Evolutionary conservation across 768 basidiomycete species (phyloP).

Genomic region (Termitomyces sp.): DNA sequence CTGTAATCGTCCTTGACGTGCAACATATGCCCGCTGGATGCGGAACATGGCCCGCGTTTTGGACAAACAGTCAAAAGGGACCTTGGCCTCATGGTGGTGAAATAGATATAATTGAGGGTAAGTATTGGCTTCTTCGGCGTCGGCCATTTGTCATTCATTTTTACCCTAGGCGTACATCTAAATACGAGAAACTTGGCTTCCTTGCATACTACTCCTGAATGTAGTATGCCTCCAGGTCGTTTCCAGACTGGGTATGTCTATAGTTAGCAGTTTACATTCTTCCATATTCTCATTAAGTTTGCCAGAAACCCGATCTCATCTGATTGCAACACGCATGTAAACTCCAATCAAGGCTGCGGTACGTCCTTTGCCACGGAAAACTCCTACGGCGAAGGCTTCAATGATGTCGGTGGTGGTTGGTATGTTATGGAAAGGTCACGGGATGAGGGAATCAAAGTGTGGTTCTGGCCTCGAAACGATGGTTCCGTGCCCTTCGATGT

Average conservation of each 20-base stretch:
- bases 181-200: constrained; percentile 43
- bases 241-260: constrained; percentile 43
- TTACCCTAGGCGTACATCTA: constrained; percentile 45
- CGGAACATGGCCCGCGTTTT: constrained; percentile 62
- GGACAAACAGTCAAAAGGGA: constrained; percentile 46
- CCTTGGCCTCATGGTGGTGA: constrained; percentile 64
- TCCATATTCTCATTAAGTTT: background rate
- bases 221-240: constrained; percentile 38
- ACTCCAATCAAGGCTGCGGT: constrained; percentile 63
- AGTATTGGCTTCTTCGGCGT: background rate
- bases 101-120: constrained; percentile 60
- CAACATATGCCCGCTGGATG: constrained; percentile 61
- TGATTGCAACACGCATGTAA: constrained; percentile 45
- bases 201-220: constrained; percentile 49
- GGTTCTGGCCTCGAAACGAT: constrained; percentile 57
- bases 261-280: background rate
- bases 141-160: background rate
- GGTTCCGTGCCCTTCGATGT: constrained; percentile 40
- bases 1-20: constrained; percentile 48
- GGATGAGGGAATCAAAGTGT: constrained; percentile 46
- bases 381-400: constrained; percentile 48
- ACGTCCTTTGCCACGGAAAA: constrained; percentile 33
- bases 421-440: constrained; percentile 46
- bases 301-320: constrained; percentile 35
- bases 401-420: constrained; percentile 53